phyloP scores from a whole-genome alignment of 164 flowering plant genomes.

The Tetrastigma voinierianum region DNA sequence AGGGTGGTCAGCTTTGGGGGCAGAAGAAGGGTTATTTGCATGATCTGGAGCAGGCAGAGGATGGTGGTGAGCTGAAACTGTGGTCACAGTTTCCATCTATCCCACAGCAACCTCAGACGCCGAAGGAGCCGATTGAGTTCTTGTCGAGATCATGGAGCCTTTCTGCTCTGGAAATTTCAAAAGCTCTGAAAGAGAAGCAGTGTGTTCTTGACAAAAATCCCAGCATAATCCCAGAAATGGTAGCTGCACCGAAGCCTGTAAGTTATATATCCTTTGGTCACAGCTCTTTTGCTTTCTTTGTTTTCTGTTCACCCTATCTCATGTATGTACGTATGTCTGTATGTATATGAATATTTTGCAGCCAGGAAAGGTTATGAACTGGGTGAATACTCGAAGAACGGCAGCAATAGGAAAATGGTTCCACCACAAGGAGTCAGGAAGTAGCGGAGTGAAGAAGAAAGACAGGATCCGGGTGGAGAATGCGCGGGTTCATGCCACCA shows the following conservation, averaged over 20 bases:
- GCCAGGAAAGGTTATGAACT: slow-evolving; percentile 30
- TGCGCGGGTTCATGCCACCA: slow-evolving; percentile 68
- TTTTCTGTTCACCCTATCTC: neutral
- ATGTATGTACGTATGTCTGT: neutral
- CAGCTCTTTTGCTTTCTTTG: neutral
- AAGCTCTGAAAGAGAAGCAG: slow-evolving; percentile 62
- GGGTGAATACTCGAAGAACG: slow-evolving; percentile 19
- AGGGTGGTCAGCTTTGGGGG: slow-evolving; percentile 17
- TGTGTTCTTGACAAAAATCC: slow-evolving; percentile 23
- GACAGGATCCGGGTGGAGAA: slow-evolving; percentile 69
- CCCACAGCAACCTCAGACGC: slow-evolving; percentile 86
- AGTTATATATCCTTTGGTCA: slow-evolving; percentile 15
- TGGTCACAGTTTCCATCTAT: slow-evolving; percentile 34
- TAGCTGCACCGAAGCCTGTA: slow-evolving; percentile 36
- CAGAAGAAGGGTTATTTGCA: slow-evolving; percentile 28
- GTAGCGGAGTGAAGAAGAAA: slow-evolving; percentile 51
- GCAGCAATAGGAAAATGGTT: slow-evolving; percentile 78
- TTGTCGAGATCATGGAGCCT: slow-evolving; percentile 90
- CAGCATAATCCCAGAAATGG: slow-evolving; percentile 22
- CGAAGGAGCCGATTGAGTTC: slow-evolving; percentile 91
- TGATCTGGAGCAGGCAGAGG: slow-evolving; percentile 31
- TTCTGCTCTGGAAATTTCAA: slow-evolving; percentile 78
- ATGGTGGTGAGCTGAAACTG: slow-evolving; percentile 30
- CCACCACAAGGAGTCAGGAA: slow-evolving; percentile 46
- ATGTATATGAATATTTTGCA: slow-evolving; percentile 14